Base-by-base conservation (phyloP, 768 basidiomycete genomes). In the Gloeopeniophorella convolvens region DNA sequence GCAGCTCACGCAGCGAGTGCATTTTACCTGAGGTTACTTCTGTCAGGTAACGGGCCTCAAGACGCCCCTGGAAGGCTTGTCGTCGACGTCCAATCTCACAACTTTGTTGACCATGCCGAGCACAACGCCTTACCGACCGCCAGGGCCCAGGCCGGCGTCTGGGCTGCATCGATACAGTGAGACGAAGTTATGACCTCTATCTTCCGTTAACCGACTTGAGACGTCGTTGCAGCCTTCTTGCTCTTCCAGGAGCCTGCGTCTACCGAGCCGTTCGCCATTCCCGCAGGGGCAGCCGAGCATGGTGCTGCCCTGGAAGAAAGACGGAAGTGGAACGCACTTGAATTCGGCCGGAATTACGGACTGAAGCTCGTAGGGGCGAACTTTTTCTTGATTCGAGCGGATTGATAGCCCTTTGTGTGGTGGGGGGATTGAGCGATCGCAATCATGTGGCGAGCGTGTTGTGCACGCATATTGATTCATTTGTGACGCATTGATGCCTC, bases 111-210 rank as follows among this genome's bases (percentile, higher is more conserved):
- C 75, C 4, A 68, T 69, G 53, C 51, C 72, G 0, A 71, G 79
- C 1, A 68, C 69, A 6, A 80, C 82, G 4, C 74, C 80, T 0
- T 84, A 82, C 58, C 65, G 72, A 10, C 71, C 78, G 4, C 81
- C 82, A 20, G 72, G 73, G 4, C 82, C 82, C 6, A 72, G 74
- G 7, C 71, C 71, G 2, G 76, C 72, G 6, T 74, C 73, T 13
- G 79, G 79, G 0, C 56, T 72, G 11, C 82, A 83, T 55, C 70
- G 82, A 52, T 83, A 83, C 53, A 70, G 82, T 82, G 42, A 51
- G n/a, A n/a, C n/a, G n/a, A n/a, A n/a, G n/a, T n/a, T n/a, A n/a
- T n/a, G 70, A 54, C 13, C 4, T 16, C 39, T 45, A 28, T 21
- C 31, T 31, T 35, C 12, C 24, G n/a, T 1, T 42, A 24, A 16